Evolutionary conservation across 306 rosid species (phyloP).

Genomic region (Abrus precatorius): DNA sequence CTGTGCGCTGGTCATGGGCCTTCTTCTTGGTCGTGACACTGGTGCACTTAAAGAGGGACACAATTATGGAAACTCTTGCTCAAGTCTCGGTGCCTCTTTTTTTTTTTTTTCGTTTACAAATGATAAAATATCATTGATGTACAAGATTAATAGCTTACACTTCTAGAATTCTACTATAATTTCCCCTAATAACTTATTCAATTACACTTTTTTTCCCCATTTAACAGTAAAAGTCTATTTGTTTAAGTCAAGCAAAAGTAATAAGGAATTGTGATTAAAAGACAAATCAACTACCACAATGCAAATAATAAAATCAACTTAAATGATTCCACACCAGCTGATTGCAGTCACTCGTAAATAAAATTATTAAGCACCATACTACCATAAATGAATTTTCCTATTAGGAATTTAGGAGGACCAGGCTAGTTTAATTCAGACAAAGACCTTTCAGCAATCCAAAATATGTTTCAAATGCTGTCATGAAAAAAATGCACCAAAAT

Average conservation of each 20-base stretch:
- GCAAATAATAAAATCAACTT: not conserved
- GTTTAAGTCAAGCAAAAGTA: not conserved
- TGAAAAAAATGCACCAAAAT: slow-evolving; percentile 9
- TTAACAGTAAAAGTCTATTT: not conserved
- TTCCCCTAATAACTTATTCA: not conserved
- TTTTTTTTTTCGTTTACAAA: not conserved
- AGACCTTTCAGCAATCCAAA: slow-evolving; percentile 8
- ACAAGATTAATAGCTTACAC: not conserved
- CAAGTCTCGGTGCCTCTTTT: not conserved
- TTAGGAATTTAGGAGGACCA: not conserved
- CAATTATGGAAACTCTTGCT: not conserved
- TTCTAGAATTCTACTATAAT: not conserved
- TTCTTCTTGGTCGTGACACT: no score
- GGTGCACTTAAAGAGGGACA: not conserved
- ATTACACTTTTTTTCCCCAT: not conserved
- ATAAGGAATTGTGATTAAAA: not conserved
- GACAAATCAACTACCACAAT: not conserved
- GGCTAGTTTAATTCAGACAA: slow-evolving; percentile 13
- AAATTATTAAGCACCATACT: not conserved
- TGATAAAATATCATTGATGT: not conserved
- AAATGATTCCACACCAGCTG: slow-evolving; percentile 1
- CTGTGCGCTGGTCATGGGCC: no score
- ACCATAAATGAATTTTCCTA: not conserved
- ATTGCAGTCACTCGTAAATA: not conserved
- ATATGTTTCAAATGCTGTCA: not conserved